Evolutionary conservation across 2,329 filamentous ascomycete species (phyloP).

Genomic region (Alternaria hordeiaustralica): DNA sequence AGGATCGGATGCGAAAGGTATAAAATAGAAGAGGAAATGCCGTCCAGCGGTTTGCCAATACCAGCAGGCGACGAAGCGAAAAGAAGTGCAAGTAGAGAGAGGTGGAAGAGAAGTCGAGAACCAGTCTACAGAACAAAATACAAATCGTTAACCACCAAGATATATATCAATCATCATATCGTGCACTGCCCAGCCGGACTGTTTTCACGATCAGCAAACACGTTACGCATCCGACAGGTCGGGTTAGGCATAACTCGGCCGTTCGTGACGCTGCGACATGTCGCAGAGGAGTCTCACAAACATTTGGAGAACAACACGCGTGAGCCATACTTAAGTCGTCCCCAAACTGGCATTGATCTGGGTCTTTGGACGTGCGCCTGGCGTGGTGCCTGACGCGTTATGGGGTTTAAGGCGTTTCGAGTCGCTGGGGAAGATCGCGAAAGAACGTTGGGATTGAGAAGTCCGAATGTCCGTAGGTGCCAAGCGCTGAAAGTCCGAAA

Average conservation of each 20-base stretch:
- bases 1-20: neutral
- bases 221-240: slow-evolving; percentile 12
- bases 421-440: neutral
- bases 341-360: neutral
- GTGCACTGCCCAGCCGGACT: slow-evolving; percentile 5
- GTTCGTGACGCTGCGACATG: slow-evolving; percentile 8
- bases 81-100: slow-evolving; percentile 1
- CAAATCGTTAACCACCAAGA: slow-evolving; percentile 1
- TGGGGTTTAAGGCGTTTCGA: neutral
- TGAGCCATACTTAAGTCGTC: neutral
- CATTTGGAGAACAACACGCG: neutral
- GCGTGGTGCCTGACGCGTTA: neutral
- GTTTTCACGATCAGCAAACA: neutral
- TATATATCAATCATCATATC: slow-evolving; percentile 1
- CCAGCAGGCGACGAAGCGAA: slow-evolving; percentile 15
- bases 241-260: slow-evolving; percentile 11
- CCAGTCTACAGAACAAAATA: slow-evolving; percentile 4
- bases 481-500: neutral
- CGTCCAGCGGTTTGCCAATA: slow-evolving; percentile 17
- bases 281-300: slow-evolving; percentile 8
- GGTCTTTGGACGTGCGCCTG: neutral
- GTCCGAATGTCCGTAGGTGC: neutral
- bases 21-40: neutral
- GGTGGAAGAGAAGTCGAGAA: neutral
- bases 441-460: neutral